Conservation (phyloP, 1,284 basidiomycete species). For the Phellinidium pouzarii region DNA sequence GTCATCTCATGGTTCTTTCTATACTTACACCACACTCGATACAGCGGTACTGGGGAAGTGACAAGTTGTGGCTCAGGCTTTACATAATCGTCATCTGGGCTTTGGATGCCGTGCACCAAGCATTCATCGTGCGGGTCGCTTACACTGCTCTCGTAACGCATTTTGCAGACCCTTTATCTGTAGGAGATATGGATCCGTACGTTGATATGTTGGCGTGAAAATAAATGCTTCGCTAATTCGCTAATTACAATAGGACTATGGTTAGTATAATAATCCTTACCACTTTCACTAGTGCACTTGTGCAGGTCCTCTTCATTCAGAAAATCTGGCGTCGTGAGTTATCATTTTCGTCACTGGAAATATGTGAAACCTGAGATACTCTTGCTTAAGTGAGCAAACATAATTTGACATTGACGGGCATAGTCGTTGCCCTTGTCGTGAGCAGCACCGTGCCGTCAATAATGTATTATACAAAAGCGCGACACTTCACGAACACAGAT, state of each 20-base stretch:
- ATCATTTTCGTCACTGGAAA: neutral
- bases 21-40: no score
- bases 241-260: neutral
- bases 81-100: slow-evolving; percentile 1
- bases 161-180: neutral
- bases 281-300: neutral
- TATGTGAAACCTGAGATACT: neutral
- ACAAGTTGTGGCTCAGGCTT: neutral
- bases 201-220: no score
- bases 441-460: neutral
- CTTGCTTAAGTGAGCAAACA: slow-evolving; percentile 1
- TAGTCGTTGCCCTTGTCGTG: neutral
- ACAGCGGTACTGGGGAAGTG: neutral
- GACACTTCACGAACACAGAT: neutral
- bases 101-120: slow-evolving; percentile 7
- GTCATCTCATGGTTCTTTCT: no score
- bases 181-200: neutral
- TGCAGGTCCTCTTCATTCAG: neutral
- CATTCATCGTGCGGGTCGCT: neutral
- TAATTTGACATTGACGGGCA: neutral
- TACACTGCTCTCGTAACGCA: slow-evolving; percentile 12
- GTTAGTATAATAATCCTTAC: neutral
- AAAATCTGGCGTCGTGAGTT: neutral
- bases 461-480: neutral
- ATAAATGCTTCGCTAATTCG: no score